These are phyloP conservation scores for Castanopsis chinensis DNA, from an alignment of 306 rosid genomes.

Conservation along the genomic window DNA sequence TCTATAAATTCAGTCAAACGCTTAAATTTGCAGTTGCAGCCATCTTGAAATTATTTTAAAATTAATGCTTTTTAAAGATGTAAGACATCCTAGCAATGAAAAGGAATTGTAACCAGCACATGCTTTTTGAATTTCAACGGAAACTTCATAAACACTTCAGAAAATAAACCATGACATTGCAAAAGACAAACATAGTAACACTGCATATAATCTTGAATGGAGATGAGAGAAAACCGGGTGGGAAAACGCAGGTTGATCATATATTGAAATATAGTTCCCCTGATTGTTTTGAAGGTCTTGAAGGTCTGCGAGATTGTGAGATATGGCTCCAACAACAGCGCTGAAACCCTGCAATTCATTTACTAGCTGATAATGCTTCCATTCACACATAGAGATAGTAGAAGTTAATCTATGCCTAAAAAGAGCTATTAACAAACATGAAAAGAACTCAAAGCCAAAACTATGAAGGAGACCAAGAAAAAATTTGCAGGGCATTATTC, in stretches of 20 bases:
- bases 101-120: not conserved
- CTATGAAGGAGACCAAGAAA: not conserved
- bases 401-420: not conserved
- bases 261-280: constrained; percentile 90
- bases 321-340: constrained; percentile 97
- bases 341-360: constrained; percentile 65
- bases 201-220: constrained; percentile 4
- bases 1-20: not conserved
- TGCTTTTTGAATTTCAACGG: not conserved
- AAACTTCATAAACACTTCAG: not conserved
- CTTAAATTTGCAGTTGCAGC: not conserved
- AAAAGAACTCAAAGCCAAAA: not conserved
- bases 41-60: not conserved
- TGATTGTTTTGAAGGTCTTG: constrained; percentile 95
- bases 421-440: not conserved
- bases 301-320: constrained; percentile 63
- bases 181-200: not conserved
- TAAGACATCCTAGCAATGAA: not conserved
- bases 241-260: constrained; percentile 79
- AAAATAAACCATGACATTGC: not conserved
- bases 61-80: not conserved
- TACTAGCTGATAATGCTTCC: constrained; percentile 6
- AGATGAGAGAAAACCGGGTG: constrained; percentile 61
- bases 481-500: not conserved
- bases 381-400: constrained; percentile 15